Percentiles rank a stretch among this genome's conserved stretches.
These are phyloP conservation scores for Gossypium armourianum DNA, from an alignment of 441 rosid species.

Conservation along the genomic window DNA sequence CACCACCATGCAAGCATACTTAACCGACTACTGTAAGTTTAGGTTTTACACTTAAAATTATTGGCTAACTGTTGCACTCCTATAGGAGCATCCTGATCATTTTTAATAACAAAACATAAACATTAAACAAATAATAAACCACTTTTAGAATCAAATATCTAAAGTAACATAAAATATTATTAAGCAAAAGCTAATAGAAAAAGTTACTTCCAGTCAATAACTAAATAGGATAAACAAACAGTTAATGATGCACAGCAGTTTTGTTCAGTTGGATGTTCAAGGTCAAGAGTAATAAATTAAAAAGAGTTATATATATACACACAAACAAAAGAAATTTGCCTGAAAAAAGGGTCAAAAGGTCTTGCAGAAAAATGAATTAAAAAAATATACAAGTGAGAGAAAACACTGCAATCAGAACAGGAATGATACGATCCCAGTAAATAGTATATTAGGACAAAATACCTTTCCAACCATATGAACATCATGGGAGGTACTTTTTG, in stretches of 20 bases:
- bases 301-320: background rate
- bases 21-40: too few species aligned
- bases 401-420: background rate
- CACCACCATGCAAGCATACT: background rate
- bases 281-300: background rate
- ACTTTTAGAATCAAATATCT: background rate
- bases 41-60: background rate
- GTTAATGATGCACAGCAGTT: background rate
- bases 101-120: background rate
- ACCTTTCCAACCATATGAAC: constrained; percentile 92
- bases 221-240: background rate
- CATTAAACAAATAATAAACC: background rate
- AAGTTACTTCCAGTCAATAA: background rate
- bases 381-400: background rate
- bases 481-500: constrained; percentile 38
- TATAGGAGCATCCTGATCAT: background rate
- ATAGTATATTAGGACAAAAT: constrained; percentile 8
- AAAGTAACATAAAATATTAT: background rate
- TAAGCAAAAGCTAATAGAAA: background rate
- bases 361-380: background rate
- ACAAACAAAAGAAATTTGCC: background rate
- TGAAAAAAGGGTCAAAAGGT: background rate
- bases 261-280: background rate
- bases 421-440: background rate
- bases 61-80: background rate